Conservation (phyloP, 495 filamentous ascomycete genomes). For the Trichocladium uniseriatum region DNA sequence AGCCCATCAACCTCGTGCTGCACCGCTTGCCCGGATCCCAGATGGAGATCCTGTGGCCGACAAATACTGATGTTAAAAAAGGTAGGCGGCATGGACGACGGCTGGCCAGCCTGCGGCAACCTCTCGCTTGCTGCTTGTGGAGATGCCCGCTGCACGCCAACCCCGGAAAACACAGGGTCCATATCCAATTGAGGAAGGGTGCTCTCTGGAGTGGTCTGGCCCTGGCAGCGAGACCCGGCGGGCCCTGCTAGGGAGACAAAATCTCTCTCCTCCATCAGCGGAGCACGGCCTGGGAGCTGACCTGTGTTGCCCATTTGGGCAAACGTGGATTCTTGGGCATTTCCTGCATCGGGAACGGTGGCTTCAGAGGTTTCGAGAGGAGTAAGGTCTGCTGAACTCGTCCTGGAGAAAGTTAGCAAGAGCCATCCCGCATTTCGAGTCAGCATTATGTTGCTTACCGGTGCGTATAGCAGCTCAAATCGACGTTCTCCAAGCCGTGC, state of each 20-base stretch:
- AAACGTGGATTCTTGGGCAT: background rate
- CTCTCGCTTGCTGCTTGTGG: background rate
- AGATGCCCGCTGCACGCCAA: background rate
- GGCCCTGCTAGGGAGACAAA: background rate
- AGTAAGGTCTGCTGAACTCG: background rate
- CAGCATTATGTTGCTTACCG: slow-evolving; percentile 33
- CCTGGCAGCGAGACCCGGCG: background rate
- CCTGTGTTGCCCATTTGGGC: background rate
- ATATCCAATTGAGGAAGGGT: background rate
- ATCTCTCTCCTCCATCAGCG: slow-evolving; percentile 3
- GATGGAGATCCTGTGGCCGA: background rate
- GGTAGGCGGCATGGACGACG: slow-evolving; percentile 4
- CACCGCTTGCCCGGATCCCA: background rate
- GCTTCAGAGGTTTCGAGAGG: background rate
- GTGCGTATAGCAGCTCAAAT: slow-evolving; percentile 43
- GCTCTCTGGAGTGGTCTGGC: background rate
- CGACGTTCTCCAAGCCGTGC: slow-evolving; percentile 44
- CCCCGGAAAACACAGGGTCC: background rate
- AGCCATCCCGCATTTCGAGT: background rate
- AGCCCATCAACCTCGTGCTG: slow-evolving; percentile 1
- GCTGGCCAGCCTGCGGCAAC: background rate
- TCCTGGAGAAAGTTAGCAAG: background rate
- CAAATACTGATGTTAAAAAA: background rate
- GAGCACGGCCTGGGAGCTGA: background rate
- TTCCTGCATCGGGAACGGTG: background rate